Percentiles rank a stretch among this genome's conserved stretches.
Evolutionary conservation across 768 basidiomycete species (phyloP).

Genomic region (Trametes maxima): DNA sequence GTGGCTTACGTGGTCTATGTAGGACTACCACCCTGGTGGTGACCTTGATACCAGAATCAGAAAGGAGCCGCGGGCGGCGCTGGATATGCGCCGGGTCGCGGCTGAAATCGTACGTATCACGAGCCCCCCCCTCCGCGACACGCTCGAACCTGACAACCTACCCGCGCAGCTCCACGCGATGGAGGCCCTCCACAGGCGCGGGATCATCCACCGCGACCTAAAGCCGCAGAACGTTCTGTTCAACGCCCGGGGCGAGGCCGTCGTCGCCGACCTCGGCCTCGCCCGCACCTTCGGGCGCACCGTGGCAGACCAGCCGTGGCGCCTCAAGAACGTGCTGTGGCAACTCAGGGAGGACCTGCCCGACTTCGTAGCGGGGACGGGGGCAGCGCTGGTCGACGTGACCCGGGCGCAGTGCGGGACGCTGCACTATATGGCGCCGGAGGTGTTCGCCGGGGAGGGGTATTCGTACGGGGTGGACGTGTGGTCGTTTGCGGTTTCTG

Average conservation of each 20-base stretch:
- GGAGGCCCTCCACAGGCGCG: constrained; percentile 2
- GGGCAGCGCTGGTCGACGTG: neutral
- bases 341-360: neutral
- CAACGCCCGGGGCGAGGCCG: constrained; percentile 17
- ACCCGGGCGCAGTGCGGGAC: constrained; percentile 34
- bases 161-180: constrained; percentile 17
- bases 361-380: neutral
- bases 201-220: constrained; percentile 33
- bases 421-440: constrained; percentile 49
- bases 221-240: constrained; percentile 33
- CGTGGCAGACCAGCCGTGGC: constrained; percentile 10
- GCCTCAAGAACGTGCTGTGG: neutral
- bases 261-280: constrained; percentile 30
- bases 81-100: constrained; percentile 9
- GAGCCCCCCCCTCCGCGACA: constrained; percentile 25
- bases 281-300: constrained; percentile 28
- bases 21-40: constrained; percentile 17
- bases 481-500: constrained; percentile 47
- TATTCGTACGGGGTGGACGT: constrained; percentile 48
- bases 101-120: constrained; percentile 42
- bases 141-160: neutral
- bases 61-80: constrained; percentile 6
- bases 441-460: constrained; percentile 39
- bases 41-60: constrained; percentile 10
- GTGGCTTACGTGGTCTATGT: neutral